These are phyloP conservation scores for Conticribra guillardii DNA, from an alignment of 108 stramenopile species.

Conservation along the genomic window DNA sequence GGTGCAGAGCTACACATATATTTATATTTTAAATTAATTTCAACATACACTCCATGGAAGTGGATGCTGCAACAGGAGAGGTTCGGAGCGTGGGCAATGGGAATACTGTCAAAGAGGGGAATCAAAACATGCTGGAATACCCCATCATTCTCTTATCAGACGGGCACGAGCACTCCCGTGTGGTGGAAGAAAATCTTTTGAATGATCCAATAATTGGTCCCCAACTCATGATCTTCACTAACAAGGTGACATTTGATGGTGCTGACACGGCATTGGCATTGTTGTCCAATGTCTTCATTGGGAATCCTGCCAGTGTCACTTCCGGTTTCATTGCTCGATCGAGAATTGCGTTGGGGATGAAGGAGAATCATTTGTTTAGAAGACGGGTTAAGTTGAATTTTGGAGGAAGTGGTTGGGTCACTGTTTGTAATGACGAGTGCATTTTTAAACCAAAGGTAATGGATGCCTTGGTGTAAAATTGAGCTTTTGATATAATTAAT, in stretches of 20 bases:
- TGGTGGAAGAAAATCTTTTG: slow-evolving; percentile 15
- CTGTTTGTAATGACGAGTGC: not conserved
- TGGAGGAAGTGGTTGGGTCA: not conserved
- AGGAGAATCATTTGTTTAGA: not conserved
- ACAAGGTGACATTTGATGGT: slow-evolving; percentile 4
- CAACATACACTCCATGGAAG: too few relatives aligned
- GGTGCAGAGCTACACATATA: too few relatives aligned
- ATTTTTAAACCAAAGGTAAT: not conserved
- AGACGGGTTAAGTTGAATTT: not conserved
- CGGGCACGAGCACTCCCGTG: not conserved
- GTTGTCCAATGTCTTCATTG: slow-evolving; percentile 29
- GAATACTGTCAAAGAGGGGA: too few relatives aligned
- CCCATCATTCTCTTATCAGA: slow-evolving; percentile 34
- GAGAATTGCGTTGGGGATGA: slow-evolving; percentile 25
- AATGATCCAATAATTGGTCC: slow-evolving; percentile 25
- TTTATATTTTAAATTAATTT: too few relatives aligned
- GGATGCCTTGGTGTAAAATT: not conserved
- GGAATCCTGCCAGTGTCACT: too few relatives aligned
- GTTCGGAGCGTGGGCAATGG: too few relatives aligned
- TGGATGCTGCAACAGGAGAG: too few relatives aligned
- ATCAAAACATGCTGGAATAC: slow-evolving; percentile 18
- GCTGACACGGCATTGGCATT: slow-evolving; percentile 17
- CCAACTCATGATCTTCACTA: slow-evolving; percentile 16
- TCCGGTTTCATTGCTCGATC: too few relatives aligned
- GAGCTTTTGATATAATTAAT: too few relatives aligned